phyloP scores from a whole-genome alignment of 139 green algal species.

The Micractinium conductrix region DNA sequence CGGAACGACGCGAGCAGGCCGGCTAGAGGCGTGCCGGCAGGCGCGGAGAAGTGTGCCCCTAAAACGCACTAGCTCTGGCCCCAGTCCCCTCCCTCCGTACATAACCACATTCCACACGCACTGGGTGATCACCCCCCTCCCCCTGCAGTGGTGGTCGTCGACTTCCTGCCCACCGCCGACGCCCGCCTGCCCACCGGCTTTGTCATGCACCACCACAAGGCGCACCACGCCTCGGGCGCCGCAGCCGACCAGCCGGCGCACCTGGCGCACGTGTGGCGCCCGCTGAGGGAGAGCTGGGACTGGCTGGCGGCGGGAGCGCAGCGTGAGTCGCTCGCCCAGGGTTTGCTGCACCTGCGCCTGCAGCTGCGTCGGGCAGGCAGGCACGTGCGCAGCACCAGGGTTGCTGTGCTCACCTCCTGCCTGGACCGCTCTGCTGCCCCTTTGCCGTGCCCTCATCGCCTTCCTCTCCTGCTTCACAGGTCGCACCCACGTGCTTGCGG shows the following conservation, averaged over 20 bases:
- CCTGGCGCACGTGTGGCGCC: slow-evolving; percentile 43
- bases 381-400: background rate
- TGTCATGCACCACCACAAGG: background rate
- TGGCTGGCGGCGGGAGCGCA: slow-evolving; percentile 5
- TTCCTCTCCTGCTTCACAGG: slow-evolving; percentile 6
- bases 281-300: slow-evolving; percentile 5
- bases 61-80: too few species aligned
- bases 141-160: slow-evolving; percentile 60
- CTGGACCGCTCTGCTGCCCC: too few species aligned
- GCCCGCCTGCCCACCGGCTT: slow-evolving; percentile 28
- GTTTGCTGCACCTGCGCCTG: background rate
- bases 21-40: too few species aligned
- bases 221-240: background rate
- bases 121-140: too few species aligned
- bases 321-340: slow-evolving; percentile 21
- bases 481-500: background rate
- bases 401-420: background rate
- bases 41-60: too few species aligned
- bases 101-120: too few species aligned
- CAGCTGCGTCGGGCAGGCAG: too few species aligned
- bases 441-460: background rate
- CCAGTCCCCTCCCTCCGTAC: background rate
- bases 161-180: slow-evolving; percentile 54
- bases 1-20: background rate
- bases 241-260: slow-evolving; percentile 12